phyloP scores from a whole-genome alignment of 805 yeast species.

The Ogataea siamensis region DNA sequence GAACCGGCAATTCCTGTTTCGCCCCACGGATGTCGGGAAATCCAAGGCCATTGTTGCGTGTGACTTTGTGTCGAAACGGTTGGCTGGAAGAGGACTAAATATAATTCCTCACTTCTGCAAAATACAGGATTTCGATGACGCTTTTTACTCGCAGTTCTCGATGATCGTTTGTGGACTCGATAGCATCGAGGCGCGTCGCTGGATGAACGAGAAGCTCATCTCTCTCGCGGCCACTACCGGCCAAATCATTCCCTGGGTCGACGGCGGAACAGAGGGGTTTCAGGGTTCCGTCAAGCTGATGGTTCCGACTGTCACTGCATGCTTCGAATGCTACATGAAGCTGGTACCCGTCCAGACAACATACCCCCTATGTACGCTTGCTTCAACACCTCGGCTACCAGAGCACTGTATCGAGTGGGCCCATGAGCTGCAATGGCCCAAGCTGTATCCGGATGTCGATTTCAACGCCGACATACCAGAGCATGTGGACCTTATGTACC shows the following conservation, averaged over 20 bases:
- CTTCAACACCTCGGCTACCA: conserved; percentile 89
- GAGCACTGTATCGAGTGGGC: conserved; percentile 96
- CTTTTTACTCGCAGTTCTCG: conserved; percentile 65
- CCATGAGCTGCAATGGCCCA: conserved; percentile 71
- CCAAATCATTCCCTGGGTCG: conserved; percentile 67
- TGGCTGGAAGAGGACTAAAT: conserved; percentile 27
- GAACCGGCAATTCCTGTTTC: conserved; percentile 72
- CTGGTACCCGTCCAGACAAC: conserved; percentile 63
- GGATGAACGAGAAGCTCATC: conserved; percentile 75
- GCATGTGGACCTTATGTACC: conserved; percentile 63
- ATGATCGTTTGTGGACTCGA: conserved; percentile 86
- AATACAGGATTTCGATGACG: conserved; percentile 60
- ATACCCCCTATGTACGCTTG: conserved; percentile 90
- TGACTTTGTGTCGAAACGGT: conserved; percentile 46
- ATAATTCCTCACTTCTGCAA: conserved; percentile 60
- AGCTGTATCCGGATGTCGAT: conserved; percentile 40
- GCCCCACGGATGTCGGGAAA: conserved; percentile 58
- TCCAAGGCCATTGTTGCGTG: conserved; percentile 70
- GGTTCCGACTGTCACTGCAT: conserved; percentile 79
- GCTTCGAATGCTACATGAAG: conserved; percentile 89
- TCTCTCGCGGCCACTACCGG: conserved; percentile 53
- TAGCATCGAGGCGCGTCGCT: conserved; percentile 83
- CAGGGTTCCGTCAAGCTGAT: conserved; percentile 88
- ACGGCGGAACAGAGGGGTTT: conserved; percentile 95
- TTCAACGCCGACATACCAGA: conserved; percentile 69